Evolutionary conservation across 805 yeast genomes (phyloP).

Genomic region (Myxozyma geophila): DNA sequence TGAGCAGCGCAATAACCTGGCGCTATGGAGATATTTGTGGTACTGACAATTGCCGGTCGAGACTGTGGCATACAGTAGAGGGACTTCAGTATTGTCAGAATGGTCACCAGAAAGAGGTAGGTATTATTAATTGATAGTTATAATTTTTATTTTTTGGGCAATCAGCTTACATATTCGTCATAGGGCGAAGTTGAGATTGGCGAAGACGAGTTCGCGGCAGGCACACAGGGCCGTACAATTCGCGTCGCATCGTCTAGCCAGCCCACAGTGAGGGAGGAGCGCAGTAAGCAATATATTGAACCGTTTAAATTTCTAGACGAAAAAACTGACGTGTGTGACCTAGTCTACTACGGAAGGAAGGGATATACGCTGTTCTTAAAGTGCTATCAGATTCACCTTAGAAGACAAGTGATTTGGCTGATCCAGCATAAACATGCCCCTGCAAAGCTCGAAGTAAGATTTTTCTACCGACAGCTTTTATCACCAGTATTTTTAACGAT

Average conservation of each 20-base stretch:
- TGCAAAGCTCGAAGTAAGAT: constrained; percentile 33
- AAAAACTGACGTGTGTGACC: constrained; percentile 5
- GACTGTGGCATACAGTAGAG: constrained; percentile 69
- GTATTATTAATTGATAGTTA: neutral
- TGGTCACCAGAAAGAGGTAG: constrained; percentile 78
- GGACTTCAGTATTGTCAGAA: constrained; percentile 85
- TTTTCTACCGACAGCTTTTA: neutral
- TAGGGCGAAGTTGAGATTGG: constrained; percentile 72
- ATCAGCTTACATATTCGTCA: neutral
- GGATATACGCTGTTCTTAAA: constrained; percentile 53
- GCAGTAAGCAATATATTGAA: constrained; percentile 22
- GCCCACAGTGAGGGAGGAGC: constrained; percentile 41
- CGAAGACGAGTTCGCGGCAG: constrained; percentile 73
- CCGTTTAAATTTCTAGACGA: neutral
- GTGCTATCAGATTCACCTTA: constrained; percentile 57
- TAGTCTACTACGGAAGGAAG: constrained; percentile 53
- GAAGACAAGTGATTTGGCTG: constrained; percentile 53
- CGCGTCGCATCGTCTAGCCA: constrained; percentile 26
- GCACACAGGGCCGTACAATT: constrained; percentile 36
- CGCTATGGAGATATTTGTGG: constrained; percentile 85
- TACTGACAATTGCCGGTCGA: constrained; percentile 82
- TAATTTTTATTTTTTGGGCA: neutral
- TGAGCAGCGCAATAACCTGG: constrained; percentile 47
- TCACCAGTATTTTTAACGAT: neutral
- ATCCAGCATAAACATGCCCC: constrained; percentile 43